Conservation (phyloP, 2,329 filamentous ascomycete species). For the Scedosporium apiospermum region DNA sequence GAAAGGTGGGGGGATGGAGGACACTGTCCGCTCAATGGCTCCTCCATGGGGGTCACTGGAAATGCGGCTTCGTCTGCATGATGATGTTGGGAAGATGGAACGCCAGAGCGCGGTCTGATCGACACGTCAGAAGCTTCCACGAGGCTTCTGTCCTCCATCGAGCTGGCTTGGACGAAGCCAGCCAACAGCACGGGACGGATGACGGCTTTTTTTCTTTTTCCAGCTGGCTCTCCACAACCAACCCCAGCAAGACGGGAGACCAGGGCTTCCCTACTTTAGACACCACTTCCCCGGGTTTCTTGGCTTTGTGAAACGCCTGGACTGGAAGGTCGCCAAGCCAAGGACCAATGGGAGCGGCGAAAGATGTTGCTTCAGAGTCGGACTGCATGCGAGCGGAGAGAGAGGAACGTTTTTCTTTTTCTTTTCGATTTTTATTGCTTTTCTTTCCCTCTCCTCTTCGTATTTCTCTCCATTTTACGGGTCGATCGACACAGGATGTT, state of each 20-base stretch:
- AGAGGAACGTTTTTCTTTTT: too few relatives aligned
- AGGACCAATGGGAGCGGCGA: not conserved
- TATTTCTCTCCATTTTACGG: not conserved
- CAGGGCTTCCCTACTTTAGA: too few relatives aligned
- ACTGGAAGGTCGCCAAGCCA: not conserved
- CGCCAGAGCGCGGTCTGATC: constrained; percentile 2
- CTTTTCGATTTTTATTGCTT: too few relatives aligned
- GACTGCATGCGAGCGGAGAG: too few relatives aligned
- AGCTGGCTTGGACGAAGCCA: not conserved
- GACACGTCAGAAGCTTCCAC: constrained; percentile 3
- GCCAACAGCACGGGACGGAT: not conserved
- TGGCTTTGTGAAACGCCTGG: not conserved
- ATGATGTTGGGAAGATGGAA: not conserved
- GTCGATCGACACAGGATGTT: not conserved
- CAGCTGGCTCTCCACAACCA: too few relatives aligned
- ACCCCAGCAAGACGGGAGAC: too few relatives aligned
- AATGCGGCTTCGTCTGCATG: not conserved
- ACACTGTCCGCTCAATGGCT: too few relatives aligned
- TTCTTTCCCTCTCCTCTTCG: too few relatives aligned
- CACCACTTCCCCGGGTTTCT: not conserved
- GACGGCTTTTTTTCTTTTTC: too few relatives aligned
- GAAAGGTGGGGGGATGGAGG: not conserved
- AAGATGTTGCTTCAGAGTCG: too few relatives aligned
- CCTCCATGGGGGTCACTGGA: too few relatives aligned
- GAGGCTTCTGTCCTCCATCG: not conserved